These are phyloP conservation scores for Petasospora rhodanensis DNA, from an alignment of 1,139 yeast species.

Conservation along the genomic window DNA sequence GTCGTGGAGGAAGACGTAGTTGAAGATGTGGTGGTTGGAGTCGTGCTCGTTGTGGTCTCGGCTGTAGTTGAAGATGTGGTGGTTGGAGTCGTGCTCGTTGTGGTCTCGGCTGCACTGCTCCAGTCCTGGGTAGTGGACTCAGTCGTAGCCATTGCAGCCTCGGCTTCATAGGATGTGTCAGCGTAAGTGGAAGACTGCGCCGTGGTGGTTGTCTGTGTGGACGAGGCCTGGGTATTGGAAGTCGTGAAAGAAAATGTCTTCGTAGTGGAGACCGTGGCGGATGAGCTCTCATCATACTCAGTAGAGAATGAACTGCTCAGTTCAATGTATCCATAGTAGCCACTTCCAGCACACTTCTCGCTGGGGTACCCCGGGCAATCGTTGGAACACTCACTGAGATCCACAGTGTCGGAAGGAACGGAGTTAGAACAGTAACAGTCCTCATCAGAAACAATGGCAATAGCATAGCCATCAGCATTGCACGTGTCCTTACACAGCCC, in stretches of 20 bases:
- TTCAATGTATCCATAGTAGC: conserved; percentile 20
- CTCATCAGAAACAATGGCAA: conserved; percentile 48
- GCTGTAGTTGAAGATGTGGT: conserved; percentile 16
- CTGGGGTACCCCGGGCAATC: conserved; percentile 47
- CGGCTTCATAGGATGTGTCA: neutral
- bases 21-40: conserved; percentile 4
- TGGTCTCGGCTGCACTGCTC: conserved; percentile 14
- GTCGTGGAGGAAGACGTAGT: conserved; percentile 7
- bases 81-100: conserved; percentile 14
- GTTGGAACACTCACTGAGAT: conserved; percentile 36
- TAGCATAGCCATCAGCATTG: conserved; percentile 38
- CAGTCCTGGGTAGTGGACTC: neutral
- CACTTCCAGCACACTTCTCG: conserved; percentile 23
- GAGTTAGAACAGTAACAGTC: conserved; percentile 61
- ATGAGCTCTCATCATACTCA: conserved; percentile 18
- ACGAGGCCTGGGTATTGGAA: neutral
- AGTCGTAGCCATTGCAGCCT: neutral
- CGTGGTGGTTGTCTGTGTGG: neutral
- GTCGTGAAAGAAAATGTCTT: too few species aligned
- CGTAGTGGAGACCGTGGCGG: neutral
- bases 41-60: conserved; percentile 10
- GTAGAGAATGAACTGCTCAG: conserved; percentile 25
- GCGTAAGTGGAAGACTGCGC: neutral
- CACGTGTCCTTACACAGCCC: conserved; percentile 54
- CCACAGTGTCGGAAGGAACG: conserved; percentile 40